These are phyloP conservation scores for Apophysomyces elegans DNA, from an alignment of 371 early-diverging fungal genomes.

Conservation along the genomic window DNA sequence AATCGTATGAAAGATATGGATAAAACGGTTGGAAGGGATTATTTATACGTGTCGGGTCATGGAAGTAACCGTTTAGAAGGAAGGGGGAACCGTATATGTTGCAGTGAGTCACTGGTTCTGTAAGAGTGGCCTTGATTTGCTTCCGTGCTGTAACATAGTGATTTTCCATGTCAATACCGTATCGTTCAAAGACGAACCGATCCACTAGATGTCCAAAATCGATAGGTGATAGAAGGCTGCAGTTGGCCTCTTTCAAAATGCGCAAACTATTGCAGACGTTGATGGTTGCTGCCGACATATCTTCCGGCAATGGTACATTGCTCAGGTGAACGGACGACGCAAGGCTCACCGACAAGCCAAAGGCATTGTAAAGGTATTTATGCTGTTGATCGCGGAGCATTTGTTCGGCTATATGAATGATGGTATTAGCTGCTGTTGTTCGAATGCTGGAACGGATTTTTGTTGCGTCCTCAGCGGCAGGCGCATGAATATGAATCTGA, in stretches of 20 bases:
- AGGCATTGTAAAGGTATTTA: slow-evolving; percentile 31
- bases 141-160: not conserved
- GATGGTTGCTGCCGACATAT: slow-evolving; percentile 11
- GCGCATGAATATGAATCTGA: slow-evolving; percentile 32
- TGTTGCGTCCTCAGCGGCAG: not conserved
- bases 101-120: not conserved
- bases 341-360: slow-evolving; percentile 30
- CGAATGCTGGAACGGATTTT: slow-evolving; percentile 25
- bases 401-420: slow-evolving; percentile 47
- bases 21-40: not conserved
- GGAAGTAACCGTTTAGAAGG: not conserved
- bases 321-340: slow-evolving; percentile 32
- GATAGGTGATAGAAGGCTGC: slow-evolving; percentile 13
- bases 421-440: slow-evolving; percentile 41
- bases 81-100: not conserved
- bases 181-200: slow-evolving; percentile 16
- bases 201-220: slow-evolving; percentile 26
- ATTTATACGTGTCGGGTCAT: not conserved
- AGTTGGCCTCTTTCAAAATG: slow-evolving; percentile 23
- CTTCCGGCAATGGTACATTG: not conserved
- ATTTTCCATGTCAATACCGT: not conserved
- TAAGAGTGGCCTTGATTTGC: not conserved
- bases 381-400: slow-evolving; percentile 32
- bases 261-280: slow-evolving; percentile 16
- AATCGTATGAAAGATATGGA: not conserved